Evolutionary conservation across 805 yeast species (phyloP), one percentile per base, ranked within the genome.

Genomic region (Ogataea minuta): DNA sequence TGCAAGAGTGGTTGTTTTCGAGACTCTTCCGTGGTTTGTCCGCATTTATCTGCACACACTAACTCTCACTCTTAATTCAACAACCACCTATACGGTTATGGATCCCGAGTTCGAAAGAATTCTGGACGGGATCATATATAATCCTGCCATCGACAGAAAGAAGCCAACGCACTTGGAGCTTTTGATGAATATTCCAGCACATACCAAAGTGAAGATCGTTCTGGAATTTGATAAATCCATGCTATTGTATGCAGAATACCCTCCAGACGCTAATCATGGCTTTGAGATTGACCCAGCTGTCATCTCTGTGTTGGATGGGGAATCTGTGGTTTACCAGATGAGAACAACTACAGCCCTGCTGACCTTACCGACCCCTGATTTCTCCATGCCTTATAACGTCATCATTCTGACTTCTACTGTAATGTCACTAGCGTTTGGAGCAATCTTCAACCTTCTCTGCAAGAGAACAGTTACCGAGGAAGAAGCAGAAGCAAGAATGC

Each of bases 231-330:
- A 93, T 58, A 93, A 90, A 60, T 80, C 95, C 0, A 70, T 93
- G 57, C 70, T 93, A 21, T 73, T 82, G 41, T 80, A 85, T 45
- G 84, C 89, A 3, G 98, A 93, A 59, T 93, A 93, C 56, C 99
- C 99, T n/a, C 99, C 99, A 1, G 99, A 93, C 68, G 98, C 99
- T 2, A 93, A 93, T 59, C 97, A 93, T 53, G 99, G 99, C 1
- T 93, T 93, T 63, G 91, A 90, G 43, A 79, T 93, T 30, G 93
- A 93, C 16, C 95, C 98, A 0, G 95, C 95, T 4, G 83, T 87
- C 9, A 70, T 88, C 9, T 74, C 83, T 2, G 75, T 86, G 0
- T 36, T 80, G 7, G 56, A 57, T 10, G 43, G 53, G 9, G 29
- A 29, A 4, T 38, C 46, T 16, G 47, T 40, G 9, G 28, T 44